Evolutionary conservation across 108 stramenopile species (phyloP).

Genomic region (Discostella pseudostelligera): DNA sequence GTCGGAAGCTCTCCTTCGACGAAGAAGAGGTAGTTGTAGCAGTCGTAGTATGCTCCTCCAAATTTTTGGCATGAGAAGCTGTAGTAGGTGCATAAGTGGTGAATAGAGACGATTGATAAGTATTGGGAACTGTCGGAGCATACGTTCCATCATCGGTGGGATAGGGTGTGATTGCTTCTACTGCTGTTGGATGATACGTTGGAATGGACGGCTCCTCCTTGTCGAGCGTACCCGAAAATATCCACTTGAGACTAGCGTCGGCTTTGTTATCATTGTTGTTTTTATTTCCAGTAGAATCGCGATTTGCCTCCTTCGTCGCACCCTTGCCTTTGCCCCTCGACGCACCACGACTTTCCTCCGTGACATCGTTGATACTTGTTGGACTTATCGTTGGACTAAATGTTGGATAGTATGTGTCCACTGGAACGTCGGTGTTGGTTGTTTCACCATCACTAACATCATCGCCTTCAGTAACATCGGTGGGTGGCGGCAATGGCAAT

Average conservation of each 20-base stretch:
- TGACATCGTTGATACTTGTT: no score
- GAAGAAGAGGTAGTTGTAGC: not conserved
- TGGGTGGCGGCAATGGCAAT: no score
- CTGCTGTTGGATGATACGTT: not conserved
- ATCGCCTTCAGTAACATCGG: no score
- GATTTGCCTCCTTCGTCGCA: not conserved
- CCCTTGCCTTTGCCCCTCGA: not conserved
- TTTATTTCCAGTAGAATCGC: no score
- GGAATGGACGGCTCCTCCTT: not conserved
- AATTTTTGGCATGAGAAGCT: not conserved
- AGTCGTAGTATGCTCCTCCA: not conserved
- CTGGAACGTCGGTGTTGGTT: not conserved
- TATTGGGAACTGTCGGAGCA: constrained; percentile 1
- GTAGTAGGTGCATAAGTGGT: not conserved
- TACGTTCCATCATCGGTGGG: constrained; percentile 23
- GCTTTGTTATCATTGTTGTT: not conserved
- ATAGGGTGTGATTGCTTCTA: not conserved
- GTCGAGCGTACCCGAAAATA: no score
- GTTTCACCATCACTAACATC: not conserved
- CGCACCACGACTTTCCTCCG: no score
- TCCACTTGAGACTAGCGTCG: not conserved
- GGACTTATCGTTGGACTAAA: constrained; percentile 11
- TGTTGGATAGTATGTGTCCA: not conserved
- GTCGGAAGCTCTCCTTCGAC: not conserved
- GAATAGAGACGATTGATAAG: no score